Conservation (phyloP, 257 asterid species). For the Nicotiana sylvestris region DNA sequence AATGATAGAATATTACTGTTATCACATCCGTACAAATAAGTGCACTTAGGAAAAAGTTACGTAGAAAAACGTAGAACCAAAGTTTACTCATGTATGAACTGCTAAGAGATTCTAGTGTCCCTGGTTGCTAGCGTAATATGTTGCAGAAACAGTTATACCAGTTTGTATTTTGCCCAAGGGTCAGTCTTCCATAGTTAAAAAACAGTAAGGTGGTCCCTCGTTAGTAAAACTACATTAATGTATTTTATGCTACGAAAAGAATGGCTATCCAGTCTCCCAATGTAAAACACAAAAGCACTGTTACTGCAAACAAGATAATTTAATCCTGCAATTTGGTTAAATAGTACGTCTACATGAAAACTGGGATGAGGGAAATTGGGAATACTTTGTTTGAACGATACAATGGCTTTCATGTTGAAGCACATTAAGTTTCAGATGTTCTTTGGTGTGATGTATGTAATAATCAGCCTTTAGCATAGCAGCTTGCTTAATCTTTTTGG, state of each 20-base stretch:
- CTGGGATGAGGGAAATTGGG: background rate
- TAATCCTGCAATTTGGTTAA: background rate
- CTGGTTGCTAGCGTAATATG: background rate
- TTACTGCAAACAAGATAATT: background rate
- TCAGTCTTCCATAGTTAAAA: background rate
- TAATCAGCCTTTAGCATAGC: background rate
- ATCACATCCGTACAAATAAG: background rate
- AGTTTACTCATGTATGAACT: background rate
- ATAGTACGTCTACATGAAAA: background rate
- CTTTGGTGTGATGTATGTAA: background rate
- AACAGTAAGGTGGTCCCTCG: background rate
- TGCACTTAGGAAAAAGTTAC: background rate
- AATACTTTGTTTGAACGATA: background rate
- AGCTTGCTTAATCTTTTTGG: constrained; percentile 18
- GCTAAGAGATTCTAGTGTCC: background rate
- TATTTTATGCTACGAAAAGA: background rate
- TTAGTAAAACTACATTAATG: background rate
- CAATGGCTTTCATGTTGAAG: background rate
- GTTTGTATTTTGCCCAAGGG: background rate
- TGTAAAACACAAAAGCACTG: background rate
- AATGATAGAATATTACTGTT: background rate
- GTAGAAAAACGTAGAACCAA: background rate
- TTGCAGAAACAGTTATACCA: background rate
- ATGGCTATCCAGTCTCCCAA: background rate
- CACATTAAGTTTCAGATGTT: background rate